phyloP scores from a whole-genome alignment of 2,329 filamentous ascomycete species.

The Daldinia sp. region DNA sequence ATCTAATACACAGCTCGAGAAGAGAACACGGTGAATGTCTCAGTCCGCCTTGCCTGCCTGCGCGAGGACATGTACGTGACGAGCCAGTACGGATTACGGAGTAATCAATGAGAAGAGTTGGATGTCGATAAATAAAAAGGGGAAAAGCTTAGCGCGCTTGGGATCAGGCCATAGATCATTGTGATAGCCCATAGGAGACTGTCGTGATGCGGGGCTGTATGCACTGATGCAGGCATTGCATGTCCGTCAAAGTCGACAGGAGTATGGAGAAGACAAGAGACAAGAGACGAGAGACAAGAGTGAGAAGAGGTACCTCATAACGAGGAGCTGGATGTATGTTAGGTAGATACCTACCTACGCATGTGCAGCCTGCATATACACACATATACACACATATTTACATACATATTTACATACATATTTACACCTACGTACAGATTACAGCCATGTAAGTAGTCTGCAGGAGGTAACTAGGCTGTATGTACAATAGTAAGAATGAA shows the following conservation, averaged over 20 bases:
- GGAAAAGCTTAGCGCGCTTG: conserved; percentile 39
- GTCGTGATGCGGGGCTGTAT: conserved; percentile 44
- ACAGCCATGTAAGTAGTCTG: no score
- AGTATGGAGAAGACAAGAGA: conserved; percentile 2
- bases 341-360: no score
- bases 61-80: conserved; percentile 25
- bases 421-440: no score
- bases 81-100: conserved; percentile 17
- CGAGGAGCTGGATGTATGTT: background rate
- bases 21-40: conserved; percentile 19
- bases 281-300: no score
- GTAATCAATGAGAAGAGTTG: conserved; percentile 25
- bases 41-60: conserved; percentile 28
- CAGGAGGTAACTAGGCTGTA: no score
- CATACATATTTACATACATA: no score
- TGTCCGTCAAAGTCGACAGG: conserved; percentile 33
- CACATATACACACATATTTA: no score
- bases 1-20: conserved; percentile 15
- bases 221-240: conserved; percentile 40
- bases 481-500: background rate
- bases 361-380: no score
- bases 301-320: conserved; percentile 21
- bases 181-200: conserved; percentile 42
- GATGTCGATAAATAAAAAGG: conserved; percentile 32
- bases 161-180: conserved; percentile 39